A percentile compares a stretch with the other conserved stretches of the same genome.
phyloP scores from a whole-genome alignment of 345 rosid species.

The Cardamine chenopodiifolia region DNA sequence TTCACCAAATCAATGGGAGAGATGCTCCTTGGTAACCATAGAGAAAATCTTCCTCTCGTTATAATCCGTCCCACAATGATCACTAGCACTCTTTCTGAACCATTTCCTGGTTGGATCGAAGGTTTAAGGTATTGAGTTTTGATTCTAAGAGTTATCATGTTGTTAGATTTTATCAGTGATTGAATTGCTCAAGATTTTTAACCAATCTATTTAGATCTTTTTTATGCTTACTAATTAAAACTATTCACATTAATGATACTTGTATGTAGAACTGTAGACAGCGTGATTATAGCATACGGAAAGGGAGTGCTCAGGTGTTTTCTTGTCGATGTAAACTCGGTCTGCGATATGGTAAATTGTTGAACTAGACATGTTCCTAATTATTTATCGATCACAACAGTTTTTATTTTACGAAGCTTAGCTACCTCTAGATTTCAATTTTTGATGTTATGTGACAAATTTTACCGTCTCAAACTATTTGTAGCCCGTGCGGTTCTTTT shows the following conservation, averaged over 20 bases:
- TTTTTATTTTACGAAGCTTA: too few species aligned
- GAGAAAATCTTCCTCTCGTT: conserved; percentile 59
- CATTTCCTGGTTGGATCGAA: conserved; percentile 88
- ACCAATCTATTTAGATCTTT: background rate
- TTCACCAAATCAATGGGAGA: conserved; percentile 94
- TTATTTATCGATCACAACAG: background rate
- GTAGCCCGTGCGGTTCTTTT: too few species aligned
- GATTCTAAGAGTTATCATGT: background rate
- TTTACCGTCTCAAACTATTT: background rate
- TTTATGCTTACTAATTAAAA: background rate
- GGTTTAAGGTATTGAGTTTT: conserved; percentile 51
- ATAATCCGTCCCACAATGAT: conserved; percentile 69
- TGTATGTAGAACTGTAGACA: conserved; percentile 63
- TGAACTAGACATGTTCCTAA: background rate
- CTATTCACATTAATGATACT: background rate
- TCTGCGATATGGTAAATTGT: conserved; percentile 53
- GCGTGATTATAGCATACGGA: conserved; percentile 45
- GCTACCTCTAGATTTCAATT: background rate
- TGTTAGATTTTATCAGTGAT: background rate
- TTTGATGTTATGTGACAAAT: too few species aligned
- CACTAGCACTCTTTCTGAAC: conserved; percentile 64
- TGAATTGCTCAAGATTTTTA: background rate
- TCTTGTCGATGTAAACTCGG: conserved; percentile 38
- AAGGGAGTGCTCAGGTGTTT: conserved; percentile 55
- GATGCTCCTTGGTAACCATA: conserved; percentile 57